These are phyloP conservation scores for Pterula multifida DNA, from an alignment of 1,284 basidiomycete genomes.

Conservation along the genomic window DNA sequence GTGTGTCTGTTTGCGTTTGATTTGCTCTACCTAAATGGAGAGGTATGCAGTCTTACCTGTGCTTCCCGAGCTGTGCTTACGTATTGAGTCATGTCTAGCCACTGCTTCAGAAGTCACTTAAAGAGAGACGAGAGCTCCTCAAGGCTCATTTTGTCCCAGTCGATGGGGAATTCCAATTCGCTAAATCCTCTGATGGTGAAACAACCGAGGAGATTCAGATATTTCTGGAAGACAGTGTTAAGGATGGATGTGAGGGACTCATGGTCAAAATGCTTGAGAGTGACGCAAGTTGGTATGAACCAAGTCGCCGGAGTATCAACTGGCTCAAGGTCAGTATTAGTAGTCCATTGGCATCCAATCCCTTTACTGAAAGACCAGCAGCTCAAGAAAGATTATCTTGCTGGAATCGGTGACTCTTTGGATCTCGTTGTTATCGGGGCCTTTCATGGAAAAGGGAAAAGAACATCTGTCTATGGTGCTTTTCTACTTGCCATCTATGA, in stretches of 20 bases:
- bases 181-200: constrained; percentile 81
- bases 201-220: constrained; percentile 90
- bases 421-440: constrained; percentile 96
- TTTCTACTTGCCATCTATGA: constrained; percentile 95
- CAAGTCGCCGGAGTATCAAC: constrained; percentile 88
- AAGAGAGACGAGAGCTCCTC: constrained; percentile 71
- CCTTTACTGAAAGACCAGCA: constrained; percentile 19
- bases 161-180: constrained; percentile 87
- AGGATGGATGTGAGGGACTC: constrained; percentile 95
- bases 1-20: constrained; percentile 97
- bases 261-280: constrained; percentile 99
- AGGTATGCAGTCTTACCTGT: constrained; percentile 35
- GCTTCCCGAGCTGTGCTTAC: constrained; percentile 1
- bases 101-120: constrained; percentile 50
- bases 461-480: constrained; percentile 92
- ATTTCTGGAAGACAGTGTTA: constrained; percentile 94
- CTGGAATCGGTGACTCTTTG: constrained; percentile 95
- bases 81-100: constrained; percentile 29
- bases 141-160: constrained; percentile 75
- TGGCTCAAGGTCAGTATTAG: constrained; percentile 88
- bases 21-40: constrained; percentile 87
- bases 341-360: constrained; percentile 2
- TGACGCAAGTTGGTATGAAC: constrained; percentile 89
- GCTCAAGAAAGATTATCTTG: constrained; percentile 96
- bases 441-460: constrained; percentile 96